Evolutionary conservation across 192 early-diverging fungal genomes (phyloP), one percentile per base, ranked within the genome.

Genomic region (Spizellomyces sp.): DNA sequence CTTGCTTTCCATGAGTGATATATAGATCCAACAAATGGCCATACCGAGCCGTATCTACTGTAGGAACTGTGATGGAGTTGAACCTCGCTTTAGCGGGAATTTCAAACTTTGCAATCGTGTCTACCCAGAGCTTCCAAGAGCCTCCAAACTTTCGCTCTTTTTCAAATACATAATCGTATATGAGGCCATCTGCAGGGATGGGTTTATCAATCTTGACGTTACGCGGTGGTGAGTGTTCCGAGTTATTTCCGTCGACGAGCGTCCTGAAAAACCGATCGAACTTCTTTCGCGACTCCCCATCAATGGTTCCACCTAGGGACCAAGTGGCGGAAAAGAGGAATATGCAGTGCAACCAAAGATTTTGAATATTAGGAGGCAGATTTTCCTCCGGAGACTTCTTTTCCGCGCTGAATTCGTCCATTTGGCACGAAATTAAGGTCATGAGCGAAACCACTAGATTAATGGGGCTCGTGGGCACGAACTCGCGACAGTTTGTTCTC

Each of bases 81-180:
- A 83, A 88, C 55, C 77, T 85, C 15, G 79, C 70, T 66, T 82
- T 82, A 10, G 80, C 62, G 17, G 77, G 59, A 69, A 86, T 86
- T 42, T 88, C 81, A 52, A 80, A 87, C 52, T 81, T 85, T 27
- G 69, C 67, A 27, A 88, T 86, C 5, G 80, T 83, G 52, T 88
- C 85, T 5, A 64, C 66, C 86, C 86, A 88, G 9, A 86, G 71
- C 57, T 80, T 87, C 86, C 86, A 87, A 9, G 71, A 56, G 9
- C 86, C 84, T 9, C 83, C 86, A 52, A 79, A 71, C 62, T 83
- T 88, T 9, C 74, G 75, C 44, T 88, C 83, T 52, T 79, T 77
- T 58, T 86, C 81, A 70, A 86, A 84, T 2, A 87, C 83, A 66
- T 87, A 88, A 48, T 87, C 83, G 64, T 84, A 85, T 7, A 87